Percentiles rank a stretch among this genome's conserved stretches.
phyloP scores from a whole-genome alignment of 495 filamentous ascomycete genomes.

The Lepraria neglecta region DNA sequence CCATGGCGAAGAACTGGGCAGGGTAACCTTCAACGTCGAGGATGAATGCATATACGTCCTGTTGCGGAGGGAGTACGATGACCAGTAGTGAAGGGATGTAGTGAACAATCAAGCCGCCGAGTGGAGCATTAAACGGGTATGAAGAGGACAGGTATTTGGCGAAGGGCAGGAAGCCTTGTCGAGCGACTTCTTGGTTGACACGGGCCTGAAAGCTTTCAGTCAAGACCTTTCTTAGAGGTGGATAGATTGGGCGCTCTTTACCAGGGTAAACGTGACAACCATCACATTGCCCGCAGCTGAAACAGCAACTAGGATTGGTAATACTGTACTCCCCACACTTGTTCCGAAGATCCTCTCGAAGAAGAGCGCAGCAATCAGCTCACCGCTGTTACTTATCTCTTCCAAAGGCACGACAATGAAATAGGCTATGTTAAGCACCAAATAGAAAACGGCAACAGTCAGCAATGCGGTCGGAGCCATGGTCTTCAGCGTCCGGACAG shows the following conservation, averaged over 20 bases:
- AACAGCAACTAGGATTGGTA: conserved; percentile 59
- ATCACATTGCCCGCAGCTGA: conserved; percentile 70
- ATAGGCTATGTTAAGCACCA: conserved; percentile 65
- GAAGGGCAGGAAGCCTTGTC: conserved; percentile 65
- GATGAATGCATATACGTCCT: conserved; percentile 65
- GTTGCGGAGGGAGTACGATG: conserved; percentile 48
- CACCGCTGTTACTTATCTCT: conserved; percentile 60
- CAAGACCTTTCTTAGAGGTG: conserved; percentile 8
- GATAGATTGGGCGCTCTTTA: conserved; percentile 27
- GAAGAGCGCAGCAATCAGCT: conserved; percentile 61
- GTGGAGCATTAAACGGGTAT: conserved; percentile 59
- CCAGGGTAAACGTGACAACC: conserved; percentile 64
- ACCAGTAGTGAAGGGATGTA: conserved; percentile 62
- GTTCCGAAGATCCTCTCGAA: conserved; percentile 60
- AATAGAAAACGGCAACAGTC: conserved; percentile 56
- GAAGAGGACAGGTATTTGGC: conserved; percentile 56
- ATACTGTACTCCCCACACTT: conserved; percentile 46
- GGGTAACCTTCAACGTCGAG: conserved; percentile 68
- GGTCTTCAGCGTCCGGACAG: conserved; percentile 57
- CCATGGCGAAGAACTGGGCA: conserved; percentile 53
- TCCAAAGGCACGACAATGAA: conserved; percentile 61
- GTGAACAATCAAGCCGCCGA: conserved; percentile 61
- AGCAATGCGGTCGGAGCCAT: conserved; percentile 57
- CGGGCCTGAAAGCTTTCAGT: conserved; percentile 45
- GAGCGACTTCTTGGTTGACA: conserved; percentile 62